phyloP scores from a whole-genome alignment of 2,329 filamentous ascomycete species.

The Periglandula ipomoeae region DNA sequence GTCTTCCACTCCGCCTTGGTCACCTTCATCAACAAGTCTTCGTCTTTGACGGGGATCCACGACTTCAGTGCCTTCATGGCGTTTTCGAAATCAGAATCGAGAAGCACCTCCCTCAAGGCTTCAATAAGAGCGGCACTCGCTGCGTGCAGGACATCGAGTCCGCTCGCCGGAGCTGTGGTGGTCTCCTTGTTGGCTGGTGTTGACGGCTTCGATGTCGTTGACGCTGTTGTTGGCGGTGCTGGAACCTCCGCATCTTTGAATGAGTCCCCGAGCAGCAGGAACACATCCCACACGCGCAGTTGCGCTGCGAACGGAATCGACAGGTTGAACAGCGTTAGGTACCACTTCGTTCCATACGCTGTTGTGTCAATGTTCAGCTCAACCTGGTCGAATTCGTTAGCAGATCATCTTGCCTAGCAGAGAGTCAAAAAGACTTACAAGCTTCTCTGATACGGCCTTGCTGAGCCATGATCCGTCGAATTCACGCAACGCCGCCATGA shows the following conservation, averaged over 20 bases:
- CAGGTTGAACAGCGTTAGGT: conserved; percentile 94
- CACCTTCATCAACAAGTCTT: conserved; percentile 87
- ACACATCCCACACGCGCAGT: conserved; percentile 94
- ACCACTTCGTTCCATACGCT: conserved; percentile 95
- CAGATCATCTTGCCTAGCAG: no score
- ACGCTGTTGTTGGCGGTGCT: not conserved
- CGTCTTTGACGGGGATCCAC: conserved; percentile 89
- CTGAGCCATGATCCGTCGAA: conserved; percentile 81
- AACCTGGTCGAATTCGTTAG: conserved; percentile 33
- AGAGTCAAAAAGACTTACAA: no score
- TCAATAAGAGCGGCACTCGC: conserved; percentile 85
- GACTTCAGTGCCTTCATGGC: conserved; percentile 95
- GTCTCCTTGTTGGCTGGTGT: conserved; percentile 6
- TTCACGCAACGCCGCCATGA: conserved; percentile 78
- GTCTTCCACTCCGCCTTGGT: conserved; percentile 78
- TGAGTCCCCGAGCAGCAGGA: conserved; percentile 70
- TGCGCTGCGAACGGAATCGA: conserved; percentile 91
- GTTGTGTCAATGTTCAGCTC: conserved; percentile 77
- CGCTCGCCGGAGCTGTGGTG: conserved; percentile 22
- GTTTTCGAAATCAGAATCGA: conserved; percentile 94
- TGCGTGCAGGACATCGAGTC: conserved; percentile 82
- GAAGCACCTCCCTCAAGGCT: conserved; percentile 75
- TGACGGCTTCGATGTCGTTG: conserved; percentile 8
- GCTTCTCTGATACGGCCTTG: conserved; percentile 68
- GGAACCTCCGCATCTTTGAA: not conserved